A percentile compares a stretch with the other conserved stretches of the same genome.
Evolutionary conservation across 768 basidiomycete genomes (phyloP).

Genomic region (Rhizopogon rudus): DNA sequence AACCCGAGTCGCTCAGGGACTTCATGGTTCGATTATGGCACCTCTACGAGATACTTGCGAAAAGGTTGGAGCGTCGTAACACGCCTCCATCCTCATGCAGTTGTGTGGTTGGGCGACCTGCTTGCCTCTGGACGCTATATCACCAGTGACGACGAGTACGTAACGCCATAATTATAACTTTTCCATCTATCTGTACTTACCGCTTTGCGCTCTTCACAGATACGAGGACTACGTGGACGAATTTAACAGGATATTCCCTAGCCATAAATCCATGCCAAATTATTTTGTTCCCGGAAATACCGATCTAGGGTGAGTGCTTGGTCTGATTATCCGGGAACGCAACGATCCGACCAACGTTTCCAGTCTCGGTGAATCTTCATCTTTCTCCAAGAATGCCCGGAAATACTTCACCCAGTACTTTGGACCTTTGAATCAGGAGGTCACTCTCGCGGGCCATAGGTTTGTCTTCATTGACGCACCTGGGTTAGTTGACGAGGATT

Average conservation of each 20-base stretch:
- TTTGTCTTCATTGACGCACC: conserved; percentile 73
- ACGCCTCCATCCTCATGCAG: conserved; percentile 51
- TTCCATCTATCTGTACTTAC: not conserved
- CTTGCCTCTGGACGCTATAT: conserved; percentile 58
- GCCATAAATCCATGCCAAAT: conserved; percentile 33
- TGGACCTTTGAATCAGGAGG: conserved; percentile 60
- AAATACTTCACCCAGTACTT: conserved; percentile 57
- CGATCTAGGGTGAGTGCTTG: conserved; percentile 56
- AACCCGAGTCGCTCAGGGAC: conserved; percentile 25
- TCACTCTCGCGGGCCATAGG: conserved; percentile 63
- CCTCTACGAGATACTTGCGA: conserved; percentile 53
- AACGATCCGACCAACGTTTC: not conserved
- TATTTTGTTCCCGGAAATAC: conserved; percentile 79
- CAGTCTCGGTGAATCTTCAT: conserved; percentile 52
- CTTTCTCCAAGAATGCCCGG: conserved; percentile 50
- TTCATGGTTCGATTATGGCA: conserved; percentile 41
- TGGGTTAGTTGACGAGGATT: conserved; percentile 80
- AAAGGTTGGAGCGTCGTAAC: conserved; percentile 67
- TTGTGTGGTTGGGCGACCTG: conserved; percentile 80
- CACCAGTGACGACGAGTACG: conserved; percentile 43
- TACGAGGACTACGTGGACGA: conserved; percentile 53
- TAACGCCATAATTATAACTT: conserved; percentile 4
- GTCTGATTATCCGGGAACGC: not conserved
- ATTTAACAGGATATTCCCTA: conserved; percentile 59
- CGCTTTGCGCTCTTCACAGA: conserved; percentile 31